phyloP scores from a whole-genome alignment of 495 filamentous ascomycete species.

The Penicillium soppii region DNA sequence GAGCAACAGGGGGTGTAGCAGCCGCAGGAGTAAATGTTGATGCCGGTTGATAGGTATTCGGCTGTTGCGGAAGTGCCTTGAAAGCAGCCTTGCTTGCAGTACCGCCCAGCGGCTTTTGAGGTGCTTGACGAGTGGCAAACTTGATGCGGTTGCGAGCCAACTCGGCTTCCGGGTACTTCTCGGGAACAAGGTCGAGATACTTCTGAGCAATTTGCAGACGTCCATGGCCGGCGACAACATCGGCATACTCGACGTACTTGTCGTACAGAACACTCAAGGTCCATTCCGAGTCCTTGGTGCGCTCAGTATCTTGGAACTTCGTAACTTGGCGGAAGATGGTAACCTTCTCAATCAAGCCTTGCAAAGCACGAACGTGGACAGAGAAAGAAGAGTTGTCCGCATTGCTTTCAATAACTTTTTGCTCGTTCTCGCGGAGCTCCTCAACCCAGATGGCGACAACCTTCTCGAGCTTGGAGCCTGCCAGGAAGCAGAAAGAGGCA shows the following conservation, averaged over 20 bases:
- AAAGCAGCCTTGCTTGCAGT: slow-evolving; percentile 20
- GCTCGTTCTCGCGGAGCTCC: slow-evolving; percentile 80
- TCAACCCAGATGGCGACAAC: slow-evolving; percentile 91
- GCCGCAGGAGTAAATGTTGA: slow-evolving; percentile 37
- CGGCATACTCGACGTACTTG: slow-evolving; percentile 96
- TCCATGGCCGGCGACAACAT: slow-evolving; percentile 89
- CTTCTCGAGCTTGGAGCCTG: slow-evolving; percentile 95
- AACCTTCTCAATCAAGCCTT: slow-evolving; percentile 96
- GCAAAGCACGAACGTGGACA: slow-evolving; percentile 82
- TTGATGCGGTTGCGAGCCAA: slow-evolving; percentile 83
- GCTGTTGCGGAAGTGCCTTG: slow-evolving; percentile 42
- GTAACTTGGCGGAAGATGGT: slow-evolving; percentile 94
- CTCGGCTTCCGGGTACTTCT: slow-evolving; percentile 83
- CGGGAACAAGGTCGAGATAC: slow-evolving; percentile 86
- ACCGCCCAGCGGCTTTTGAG: slow-evolving; percentile 35
- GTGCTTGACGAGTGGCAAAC: slow-evolving; percentile 73
- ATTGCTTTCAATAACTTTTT: slow-evolving; percentile 64
- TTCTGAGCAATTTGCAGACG: slow-evolving; percentile 82
- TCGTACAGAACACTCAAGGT: slow-evolving; percentile 86
- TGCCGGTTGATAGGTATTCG: slow-evolving; percentile 39
- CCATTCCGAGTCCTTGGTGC: slow-evolving; percentile 69
- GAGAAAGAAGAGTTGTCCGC: slow-evolving; percentile 80
- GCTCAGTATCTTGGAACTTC: slow-evolving; percentile 82
- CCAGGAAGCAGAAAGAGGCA: slow-evolving; percentile 92
- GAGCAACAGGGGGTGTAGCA: slow-evolving; percentile 13